These are phyloP conservation scores for Hyaloscypha finlandica DNA, from an alignment of 495 filamentous ascomycete genomes.

Conservation along the genomic window DNA sequence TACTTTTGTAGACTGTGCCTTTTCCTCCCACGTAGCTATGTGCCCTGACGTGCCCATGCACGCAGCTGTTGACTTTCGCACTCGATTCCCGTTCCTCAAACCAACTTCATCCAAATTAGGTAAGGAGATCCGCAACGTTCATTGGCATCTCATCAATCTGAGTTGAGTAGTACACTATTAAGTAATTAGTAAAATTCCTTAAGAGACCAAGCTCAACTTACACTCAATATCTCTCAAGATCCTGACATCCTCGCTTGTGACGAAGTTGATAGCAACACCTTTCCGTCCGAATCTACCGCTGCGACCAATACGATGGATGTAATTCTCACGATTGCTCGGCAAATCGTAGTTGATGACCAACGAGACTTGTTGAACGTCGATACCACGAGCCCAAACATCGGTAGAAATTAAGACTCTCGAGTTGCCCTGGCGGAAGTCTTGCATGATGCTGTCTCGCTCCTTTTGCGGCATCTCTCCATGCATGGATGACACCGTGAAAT, in stretches of 20 bases:
- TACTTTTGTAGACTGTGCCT: conserved; percentile 26
- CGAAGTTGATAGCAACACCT: conserved; percentile 99
- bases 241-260: conserved; percentile 94
- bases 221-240: conserved; percentile 97
- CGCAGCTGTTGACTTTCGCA: background rate
- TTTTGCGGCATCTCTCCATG: conserved; percentile 99
- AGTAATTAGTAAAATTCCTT: conserved; percentile 37
- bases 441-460: conserved; percentile 97
- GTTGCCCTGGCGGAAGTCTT: conserved; percentile 96
- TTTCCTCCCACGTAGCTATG: conserved; percentile 27
- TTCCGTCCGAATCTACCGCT: conserved; percentile 96
- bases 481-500: conserved; percentile 98
- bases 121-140: conserved; percentile 76
- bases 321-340: conserved; percentile 98
- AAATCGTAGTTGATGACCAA: conserved; percentile 99
- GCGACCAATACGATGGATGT: conserved; percentile 97
- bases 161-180: conserved; percentile 85
- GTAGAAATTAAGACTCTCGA: conserved; percentile 98
- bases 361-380: conserved; percentile 99
- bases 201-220: conserved; percentile 38
- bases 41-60: conserved; percentile 15
- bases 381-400: conserved; percentile 95
- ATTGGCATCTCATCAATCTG: conserved; percentile 99
- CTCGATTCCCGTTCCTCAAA: background rate
- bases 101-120: conserved; percentile 8